Evolutionary conservation across 2,329 filamentous ascomycete genomes (phyloP), one percentile per base, ranked within the genome.

Genomic region (Phoma sp.): DNA sequence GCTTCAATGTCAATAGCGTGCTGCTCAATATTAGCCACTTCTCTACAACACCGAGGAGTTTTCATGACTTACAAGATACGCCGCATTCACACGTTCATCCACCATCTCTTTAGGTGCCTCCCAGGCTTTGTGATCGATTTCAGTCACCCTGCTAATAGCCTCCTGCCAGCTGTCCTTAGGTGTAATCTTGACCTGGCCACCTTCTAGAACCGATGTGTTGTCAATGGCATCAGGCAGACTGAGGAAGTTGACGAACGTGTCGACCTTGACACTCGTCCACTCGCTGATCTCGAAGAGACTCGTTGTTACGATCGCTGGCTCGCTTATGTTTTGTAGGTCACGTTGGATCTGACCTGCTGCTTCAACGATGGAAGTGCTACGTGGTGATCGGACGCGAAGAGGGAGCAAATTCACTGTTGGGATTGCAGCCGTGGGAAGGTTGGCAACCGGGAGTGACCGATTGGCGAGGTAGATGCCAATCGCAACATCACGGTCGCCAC

Each of bases 381-480:
- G 62, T 17, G 34, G 76, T 59, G 5, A 72, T 23, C 61, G 68
- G 1, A 95, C 82, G 10, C 81, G 80, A 0, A 97, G 74, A 0
- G 92, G 92, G 1, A 96, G 81, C 4, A 97, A 80, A 61, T 90
- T 93, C 17, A 97, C 80, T 0, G 91, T 95, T 0, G 93, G 92
- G 26, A 85, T 87, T 0, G 82, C 62, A 2, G 84, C 76, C 0
- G 78, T 69, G 2, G 83, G 76, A 1, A 86, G 69, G 3, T 81
- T 76, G 3, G 81, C 76, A 7, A 81, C 74, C 18, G 78, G 76
- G 10, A 83, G 78, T 0, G 83, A 81, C 45, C 92, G 84, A 70
- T 96, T 96, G 34, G 92, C 90, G 7, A 96, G 83, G 72, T 96
- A 97, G 18, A 96, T 75, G 2, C 92, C 93, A 43, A 96, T 81